Base-by-base conservation (phyloP, 2,329 filamentous ascomycete genomes). In the Beauveria caledonica region DNA sequence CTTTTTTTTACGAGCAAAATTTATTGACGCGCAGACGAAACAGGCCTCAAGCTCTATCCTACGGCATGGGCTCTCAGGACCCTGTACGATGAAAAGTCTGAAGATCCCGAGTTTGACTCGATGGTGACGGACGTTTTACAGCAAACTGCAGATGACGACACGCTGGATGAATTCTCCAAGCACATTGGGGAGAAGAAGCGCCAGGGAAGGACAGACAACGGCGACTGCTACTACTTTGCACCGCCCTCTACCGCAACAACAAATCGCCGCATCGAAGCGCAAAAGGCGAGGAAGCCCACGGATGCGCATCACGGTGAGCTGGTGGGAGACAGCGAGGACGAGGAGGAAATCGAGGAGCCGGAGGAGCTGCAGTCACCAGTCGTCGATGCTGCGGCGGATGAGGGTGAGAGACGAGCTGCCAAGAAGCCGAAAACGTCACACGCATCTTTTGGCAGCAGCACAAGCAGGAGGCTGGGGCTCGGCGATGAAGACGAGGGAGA, bases 51-150 rank as follows among this genome's bases (percentile, higher is more conserved):
- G 62, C 77, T 81, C 67, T 76, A 83, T 68, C 81, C 83, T 58
- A 86, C 84, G 9, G 85, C 84, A 2, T 86, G 79, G 74, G 83
- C 84, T 46, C 74, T 87, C 62, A 77, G 83, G 58, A 79, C 77
- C 15, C 74, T 86, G 62, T 86, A 84, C 69, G 82, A 86, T 64
- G 82, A 86, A 67, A 78, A 80, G 62, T 75, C 76, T 49, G 69
- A 73, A 44, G 77, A 85, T 64, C 71, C 76, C 17, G 72, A 73
- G 40, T 84, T 86, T 66, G 73, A 86, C 61, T 72, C 75, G 63
- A 79, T 86, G 76, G 72, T 86, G 50, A 80, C 84, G 69, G 78
- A 81, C 62, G 76, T 86, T 49, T 85, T 80, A 69, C 74, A 76
- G 64, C 81, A 85, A 67, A 81, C 77, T 19, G 83, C 83, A n/a